Evolutionary conservation across 2,329 filamentous ascomycete genomes (phyloP).

Genomic region (Seiridium cupressi): DNA sequence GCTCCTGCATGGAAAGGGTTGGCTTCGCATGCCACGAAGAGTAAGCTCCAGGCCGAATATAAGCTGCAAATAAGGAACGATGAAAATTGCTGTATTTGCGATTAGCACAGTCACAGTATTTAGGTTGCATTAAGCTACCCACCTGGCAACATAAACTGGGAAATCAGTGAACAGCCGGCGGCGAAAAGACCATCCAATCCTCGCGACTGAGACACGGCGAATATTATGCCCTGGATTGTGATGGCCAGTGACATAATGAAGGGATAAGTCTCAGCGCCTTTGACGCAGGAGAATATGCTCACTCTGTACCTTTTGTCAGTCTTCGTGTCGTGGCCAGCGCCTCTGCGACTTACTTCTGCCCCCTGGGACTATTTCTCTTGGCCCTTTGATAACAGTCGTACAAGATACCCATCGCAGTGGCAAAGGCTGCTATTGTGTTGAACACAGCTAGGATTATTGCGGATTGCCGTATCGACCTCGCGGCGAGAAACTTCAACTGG

Average conservation of each 20-base stretch:
- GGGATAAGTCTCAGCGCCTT: conserved; percentile 49
- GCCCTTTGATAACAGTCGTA: conserved; percentile 51
- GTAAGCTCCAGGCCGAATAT: conserved; percentile 64
- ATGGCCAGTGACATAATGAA: conserved; percentile 58
- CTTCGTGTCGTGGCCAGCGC: conserved; percentile 16
- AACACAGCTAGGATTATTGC: conserved; percentile 61
- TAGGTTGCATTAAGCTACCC: conserved; percentile 16
- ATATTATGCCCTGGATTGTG: conserved; percentile 55
- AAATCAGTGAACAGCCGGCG: conserved; percentile 50
- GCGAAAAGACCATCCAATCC: conserved; percentile 52
- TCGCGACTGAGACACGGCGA: conserved; percentile 54
- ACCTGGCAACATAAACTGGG: conserved; percentile 62
- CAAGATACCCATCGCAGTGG: conserved; percentile 54
- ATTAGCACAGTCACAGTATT: conserved; percentile 20
- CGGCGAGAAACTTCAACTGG: conserved; percentile 49
- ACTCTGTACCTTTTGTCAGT: conserved; percentile 20
- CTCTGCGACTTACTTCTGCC: conserved; percentile 35
- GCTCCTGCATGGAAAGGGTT: conserved; percentile 56
- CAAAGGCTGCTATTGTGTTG: conserved; percentile 57
- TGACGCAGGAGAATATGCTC: conserved; percentile 39
- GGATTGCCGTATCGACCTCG: conserved; percentile 59
- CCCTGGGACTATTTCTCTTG: conserved; percentile 35
- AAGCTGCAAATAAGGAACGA: conserved; percentile 64
- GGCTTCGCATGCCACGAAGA: conserved; percentile 50
- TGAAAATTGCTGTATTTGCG: conserved; percentile 54